Percentiles rank a stretch among this genome's conserved stretches.
Evolutionary conservation across 257 asterid species (phyloP).

Genomic region (Haberlea rhodopensis): DNA sequence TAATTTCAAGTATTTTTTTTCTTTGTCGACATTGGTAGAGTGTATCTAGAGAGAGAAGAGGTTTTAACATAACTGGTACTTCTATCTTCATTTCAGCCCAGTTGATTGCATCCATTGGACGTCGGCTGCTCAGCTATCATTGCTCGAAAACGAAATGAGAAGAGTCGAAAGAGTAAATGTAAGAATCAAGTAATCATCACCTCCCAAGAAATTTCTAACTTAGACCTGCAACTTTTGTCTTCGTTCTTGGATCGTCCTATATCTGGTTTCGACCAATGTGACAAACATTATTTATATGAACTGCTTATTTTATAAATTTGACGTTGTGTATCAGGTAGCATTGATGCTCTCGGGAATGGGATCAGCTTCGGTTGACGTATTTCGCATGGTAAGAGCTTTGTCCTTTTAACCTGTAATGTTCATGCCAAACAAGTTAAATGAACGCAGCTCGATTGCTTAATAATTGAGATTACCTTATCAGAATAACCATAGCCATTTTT

Average conservation of each 20-base stretch:
- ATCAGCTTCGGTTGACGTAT: slow-evolving; percentile 70
- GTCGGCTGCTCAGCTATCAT: slow-evolving; percentile 91
- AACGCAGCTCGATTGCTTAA: background rate
- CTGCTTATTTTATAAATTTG: slow-evolving; percentile 9
- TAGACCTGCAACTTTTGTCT: background rate
- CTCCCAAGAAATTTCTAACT: background rate
- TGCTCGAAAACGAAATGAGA: slow-evolving; percentile 97
- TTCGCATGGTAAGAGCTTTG: slow-evolving; percentile 69
- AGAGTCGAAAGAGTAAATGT: slow-evolving; percentile 98
- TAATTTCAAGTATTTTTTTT: no score
- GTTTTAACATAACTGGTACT: slow-evolving; percentile 20
- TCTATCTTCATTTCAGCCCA: slow-evolving; percentile 66
- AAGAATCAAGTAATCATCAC: slow-evolving; percentile 27
- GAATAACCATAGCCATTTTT: background rate
- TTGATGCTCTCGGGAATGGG: slow-evolving; percentile 99
- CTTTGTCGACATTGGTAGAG: no score
- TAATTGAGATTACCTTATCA: background rate
- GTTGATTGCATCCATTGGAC: slow-evolving; percentile 97
- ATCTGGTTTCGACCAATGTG: no score
- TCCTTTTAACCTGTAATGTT: background rate
- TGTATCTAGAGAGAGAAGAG: no score
- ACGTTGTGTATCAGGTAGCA: slow-evolving; percentile 62
- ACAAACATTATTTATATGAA: no score
- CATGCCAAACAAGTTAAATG: background rate
- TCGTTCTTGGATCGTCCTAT: no score